phyloP scores from a whole-genome alignment of 371 early-diverging fungal species.

The Circinella minor region DNA sequence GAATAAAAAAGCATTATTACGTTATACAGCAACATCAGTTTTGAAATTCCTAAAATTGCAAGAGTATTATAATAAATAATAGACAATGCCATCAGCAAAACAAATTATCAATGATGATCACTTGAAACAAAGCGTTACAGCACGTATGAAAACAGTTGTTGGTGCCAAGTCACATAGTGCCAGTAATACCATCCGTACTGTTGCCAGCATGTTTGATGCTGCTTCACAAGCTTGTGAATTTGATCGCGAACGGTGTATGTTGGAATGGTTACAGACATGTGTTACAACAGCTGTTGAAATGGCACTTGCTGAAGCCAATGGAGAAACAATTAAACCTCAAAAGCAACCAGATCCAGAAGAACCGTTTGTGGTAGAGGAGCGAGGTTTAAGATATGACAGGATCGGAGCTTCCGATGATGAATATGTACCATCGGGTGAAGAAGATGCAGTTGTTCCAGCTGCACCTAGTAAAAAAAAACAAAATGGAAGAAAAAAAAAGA shows the following conservation, averaged over 20 bases:
- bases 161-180: slow-evolving; percentile 35
- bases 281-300: slow-evolving; percentile 38
- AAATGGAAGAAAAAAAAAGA: slow-evolving; percentile 3
- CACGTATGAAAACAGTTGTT: slow-evolving; percentile 27
- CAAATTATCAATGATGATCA: slow-evolving; percentile 23
- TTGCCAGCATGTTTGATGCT: slow-evolving; percentile 39
- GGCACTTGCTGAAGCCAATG: slow-evolving; percentile 22
- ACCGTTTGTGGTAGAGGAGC: neutral
- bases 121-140: slow-evolving; percentile 24
- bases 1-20: neutral
- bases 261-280: slow-evolving; percentile 48
- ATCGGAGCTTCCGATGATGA: slow-evolving; percentile 41
- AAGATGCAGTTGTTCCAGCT: slow-evolving; percentile 19
- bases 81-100: slow-evolving; percentile 29
- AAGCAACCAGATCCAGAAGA: slow-evolving; percentile 14
- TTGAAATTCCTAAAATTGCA: neutral
- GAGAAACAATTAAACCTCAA: neutral
- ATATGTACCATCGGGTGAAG: slow-evolving; percentile 36
- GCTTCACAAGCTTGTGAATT: slow-evolving; percentile 29
- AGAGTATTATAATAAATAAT: neutral
- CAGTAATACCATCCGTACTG: slow-evolving; percentile 33
- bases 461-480: neutral
- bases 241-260: slow-evolving; percentile 35
- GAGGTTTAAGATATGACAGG: neutral
- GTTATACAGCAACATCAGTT: neutral